A percentile compares a stretch with the other conserved stretches of the same genome.
phyloP scores from a whole-genome alignment of 2,329 filamentous ascomycete genomes.

The Pseudogymnoascus sp. region DNA sequence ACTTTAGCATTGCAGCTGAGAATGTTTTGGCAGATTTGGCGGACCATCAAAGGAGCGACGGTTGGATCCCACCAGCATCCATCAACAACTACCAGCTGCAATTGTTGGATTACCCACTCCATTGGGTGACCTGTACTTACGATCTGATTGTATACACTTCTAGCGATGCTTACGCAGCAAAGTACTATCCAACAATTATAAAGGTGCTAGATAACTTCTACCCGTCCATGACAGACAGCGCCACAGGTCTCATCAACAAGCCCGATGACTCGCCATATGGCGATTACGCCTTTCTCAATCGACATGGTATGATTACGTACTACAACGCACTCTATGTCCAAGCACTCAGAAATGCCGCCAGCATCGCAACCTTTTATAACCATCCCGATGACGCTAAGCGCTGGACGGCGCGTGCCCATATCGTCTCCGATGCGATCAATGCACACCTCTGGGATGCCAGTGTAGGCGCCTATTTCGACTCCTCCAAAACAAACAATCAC shows the following conservation, averaged over 20 bases:
- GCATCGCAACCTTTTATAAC: conserved; percentile 30
- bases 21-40: conserved; percentile 43
- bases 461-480: conserved; percentile 39
- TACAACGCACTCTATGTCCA: conserved; percentile 44
- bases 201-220: conserved; percentile 39
- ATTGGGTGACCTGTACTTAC: conserved; percentile 42
- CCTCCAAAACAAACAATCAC: conserved; percentile 29
- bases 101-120: conserved; percentile 44
- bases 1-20: conserved; percentile 31
- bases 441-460: conserved; percentile 31
- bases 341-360: conserved; percentile 36
- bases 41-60: conserved; percentile 39
- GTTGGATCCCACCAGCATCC: conserved; percentile 42
- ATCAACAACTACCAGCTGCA: conserved; percentile 38
- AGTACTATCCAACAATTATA: conserved; percentile 35
- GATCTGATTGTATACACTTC: conserved; percentile 43
- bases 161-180: conserved; percentile 32
- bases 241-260: conserved; percentile 35
- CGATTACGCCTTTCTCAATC: conserved; percentile 42
- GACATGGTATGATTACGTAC: conserved; percentile 40
- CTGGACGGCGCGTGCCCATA: conserved; percentile 33
- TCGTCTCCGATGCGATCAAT: conserved; percentile 30
- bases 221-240: conserved; percentile 31
- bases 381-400: conserved; percentile 28
- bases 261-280: conserved; percentile 34